A percentile compares a stretch with the other conserved stretches of the same genome.
These are phyloP conservation scores for Capronia americana DNA, from an alignment of 2,329 filamentous ascomycete species.

Conservation along the genomic window DNA sequence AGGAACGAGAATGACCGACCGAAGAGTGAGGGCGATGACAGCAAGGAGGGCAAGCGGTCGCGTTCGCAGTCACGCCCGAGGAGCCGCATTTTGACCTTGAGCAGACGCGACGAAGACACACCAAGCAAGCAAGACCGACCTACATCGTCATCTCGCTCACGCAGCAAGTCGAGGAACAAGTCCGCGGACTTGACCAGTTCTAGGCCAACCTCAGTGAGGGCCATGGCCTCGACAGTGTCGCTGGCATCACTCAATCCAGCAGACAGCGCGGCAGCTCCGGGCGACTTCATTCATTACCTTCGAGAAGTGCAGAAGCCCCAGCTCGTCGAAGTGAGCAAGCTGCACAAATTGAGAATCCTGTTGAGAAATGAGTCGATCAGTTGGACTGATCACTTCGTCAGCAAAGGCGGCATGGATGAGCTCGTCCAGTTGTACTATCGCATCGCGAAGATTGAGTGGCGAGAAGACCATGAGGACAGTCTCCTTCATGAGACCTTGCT, in stretches of 20 bases:
- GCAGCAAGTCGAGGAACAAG: conserved; percentile 63
- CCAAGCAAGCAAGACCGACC: conserved; percentile 76
- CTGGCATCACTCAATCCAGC: conserved; percentile 62
- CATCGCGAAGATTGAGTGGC: conserved; percentile 97
- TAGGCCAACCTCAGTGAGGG: conserved; percentile 65
- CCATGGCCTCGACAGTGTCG: conserved; percentile 61
- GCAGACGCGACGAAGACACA: conserved; percentile 68
- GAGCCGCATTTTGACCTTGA: conserved; percentile 80
- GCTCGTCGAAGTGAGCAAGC: conserved; percentile 86
- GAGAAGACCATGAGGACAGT: conserved; percentile 94
- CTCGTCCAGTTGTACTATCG: conserved; percentile 84
- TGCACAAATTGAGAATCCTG: conserved; percentile 89
- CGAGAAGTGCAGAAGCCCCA: conserved; percentile 81
- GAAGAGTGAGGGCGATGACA: conserved; percentile 48
- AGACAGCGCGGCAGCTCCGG: conserved; percentile 75
- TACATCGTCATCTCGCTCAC: conserved; percentile 50
- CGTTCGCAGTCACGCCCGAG: conserved; percentile 60
- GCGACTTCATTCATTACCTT: conserved; percentile 86
- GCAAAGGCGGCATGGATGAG: conserved; percentile 88
- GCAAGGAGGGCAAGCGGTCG: conserved; percentile 53
- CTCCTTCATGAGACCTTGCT: conserved; percentile 90
- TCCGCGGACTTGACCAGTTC: conserved; percentile 68
- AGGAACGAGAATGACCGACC: conserved; percentile 52
- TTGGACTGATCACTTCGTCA: conserved; percentile 93
- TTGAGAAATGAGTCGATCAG: conserved; percentile 93